A percentile compares a stretch with the other conserved stretches of the same genome.
phyloP scores from a whole-genome alignment of 2,329 filamentous ascomycete genomes.

The Parastagonospora avenae region DNA sequence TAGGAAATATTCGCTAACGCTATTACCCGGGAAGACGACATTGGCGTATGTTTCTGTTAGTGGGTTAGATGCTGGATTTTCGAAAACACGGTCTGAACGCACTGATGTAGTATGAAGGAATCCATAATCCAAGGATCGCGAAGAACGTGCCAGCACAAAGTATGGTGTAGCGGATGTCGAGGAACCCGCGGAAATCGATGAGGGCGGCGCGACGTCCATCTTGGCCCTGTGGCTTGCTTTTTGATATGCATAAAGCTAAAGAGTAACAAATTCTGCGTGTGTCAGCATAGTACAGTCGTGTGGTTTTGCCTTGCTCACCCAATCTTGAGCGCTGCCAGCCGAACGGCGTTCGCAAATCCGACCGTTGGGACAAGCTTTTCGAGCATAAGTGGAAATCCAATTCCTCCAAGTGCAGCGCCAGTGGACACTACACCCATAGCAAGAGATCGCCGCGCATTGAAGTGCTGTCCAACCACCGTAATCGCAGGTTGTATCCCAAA shows the following conservation, averaged over 20 bases:
- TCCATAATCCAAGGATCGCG: constrained; percentile 36
- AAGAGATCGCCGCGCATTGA: constrained; percentile 48
- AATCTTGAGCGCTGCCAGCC: constrained; percentile 63
- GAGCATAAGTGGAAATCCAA: constrained; percentile 63
- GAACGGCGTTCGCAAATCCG: constrained; percentile 66
- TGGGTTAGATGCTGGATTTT: background rate
- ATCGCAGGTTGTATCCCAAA: constrained; percentile 50
- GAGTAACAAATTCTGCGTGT: constrained; percentile 56
- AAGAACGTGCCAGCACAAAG: constrained; percentile 34
- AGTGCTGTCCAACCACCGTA: constrained; percentile 51
- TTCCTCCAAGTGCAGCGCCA: constrained; percentile 50
- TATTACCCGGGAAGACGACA: constrained; percentile 55
- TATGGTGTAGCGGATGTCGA: constrained; percentile 39
- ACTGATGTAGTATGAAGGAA: constrained; percentile 43
- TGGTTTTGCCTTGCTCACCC: constrained; percentile 41
- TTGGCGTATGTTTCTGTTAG: constrained; percentile 63
- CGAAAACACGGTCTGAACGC: constrained; percentile 19
- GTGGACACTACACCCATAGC: constrained; percentile 52
- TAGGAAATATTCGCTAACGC: constrained; percentile 55
- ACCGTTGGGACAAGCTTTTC: constrained; percentile 59
- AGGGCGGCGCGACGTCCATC: constrained; percentile 25
- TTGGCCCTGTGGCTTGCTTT: constrained; percentile 18
- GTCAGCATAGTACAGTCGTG: constrained; percentile 55
- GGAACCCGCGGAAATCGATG: constrained; percentile 42
- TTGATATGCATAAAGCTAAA: constrained; percentile 43